Evolutionary conservation across 106 monocot genomes (phyloP).

Genomic region (Allium sativum): DNA sequence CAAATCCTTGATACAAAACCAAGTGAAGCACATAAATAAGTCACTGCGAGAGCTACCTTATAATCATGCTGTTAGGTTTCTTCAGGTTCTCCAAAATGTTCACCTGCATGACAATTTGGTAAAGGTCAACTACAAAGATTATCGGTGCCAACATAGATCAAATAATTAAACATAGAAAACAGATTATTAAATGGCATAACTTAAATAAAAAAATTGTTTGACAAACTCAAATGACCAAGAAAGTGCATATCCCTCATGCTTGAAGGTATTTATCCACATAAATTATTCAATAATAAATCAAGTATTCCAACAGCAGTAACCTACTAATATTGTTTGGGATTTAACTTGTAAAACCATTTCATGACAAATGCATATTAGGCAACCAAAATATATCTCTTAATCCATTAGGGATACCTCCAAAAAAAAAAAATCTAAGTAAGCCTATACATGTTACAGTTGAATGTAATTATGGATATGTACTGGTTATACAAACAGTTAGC

Average conservation of each 20-base stretch:
- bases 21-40: not conserved
- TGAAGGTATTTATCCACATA: not conserved
- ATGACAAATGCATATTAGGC: not conserved
- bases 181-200: not conserved
- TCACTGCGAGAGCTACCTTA: not conserved
- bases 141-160: not conserved
- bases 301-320: not conserved
- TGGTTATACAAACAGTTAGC: too few relatives aligned
- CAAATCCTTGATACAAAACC: not conserved
- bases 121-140: not conserved
- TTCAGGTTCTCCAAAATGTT: not conserved
- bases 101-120: not conserved
- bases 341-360: conserved; percentile 1
- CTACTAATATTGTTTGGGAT: not conserved
- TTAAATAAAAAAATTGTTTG: not conserved
- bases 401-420: not conserved
- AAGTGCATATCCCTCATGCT: not conserved
- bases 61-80: not conserved
- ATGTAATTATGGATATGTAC: too few relatives aligned
- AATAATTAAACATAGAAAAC: conserved; percentile 1
- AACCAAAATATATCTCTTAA: not conserved
- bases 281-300: not conserved
- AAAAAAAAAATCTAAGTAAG: not conserved
- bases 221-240: not conserved
- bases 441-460: conserved; percentile 5